These are phyloP conservation scores for Ottelia alismoides DNA, from an alignment of 106 monocot species.

Conservation along the genomic window DNA sequence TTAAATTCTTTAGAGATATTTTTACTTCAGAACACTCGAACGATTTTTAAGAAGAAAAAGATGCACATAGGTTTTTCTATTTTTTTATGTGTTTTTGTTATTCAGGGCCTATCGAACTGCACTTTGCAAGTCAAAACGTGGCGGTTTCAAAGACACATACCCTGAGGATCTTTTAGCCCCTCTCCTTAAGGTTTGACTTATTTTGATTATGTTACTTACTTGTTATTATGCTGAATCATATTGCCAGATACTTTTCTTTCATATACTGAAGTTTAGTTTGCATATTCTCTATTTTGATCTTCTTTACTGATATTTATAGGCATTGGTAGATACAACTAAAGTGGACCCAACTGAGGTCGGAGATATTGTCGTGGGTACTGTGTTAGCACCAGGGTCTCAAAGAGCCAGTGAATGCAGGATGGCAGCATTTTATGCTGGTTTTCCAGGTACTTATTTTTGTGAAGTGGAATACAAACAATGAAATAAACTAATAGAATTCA, in stretches of 20 bases:
- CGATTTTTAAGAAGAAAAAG: too few species aligned
- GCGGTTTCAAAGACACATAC: conserved; percentile 27
- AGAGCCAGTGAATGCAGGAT: conserved; percentile 18
- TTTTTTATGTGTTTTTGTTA: neutral
- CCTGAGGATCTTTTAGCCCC: conserved; percentile 24
- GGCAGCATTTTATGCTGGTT: conserved; percentile 18
- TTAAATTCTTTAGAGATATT: too few species aligned
- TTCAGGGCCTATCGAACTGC: conserved; percentile 24
- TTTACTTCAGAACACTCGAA: too few species aligned
- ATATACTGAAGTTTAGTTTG: too few species aligned
- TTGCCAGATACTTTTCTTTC: too few species aligned
- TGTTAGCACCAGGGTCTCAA: conserved; percentile 14
- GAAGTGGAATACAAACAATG: neutral
- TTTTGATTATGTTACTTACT: neutral
- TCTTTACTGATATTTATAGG: conserved; percentile 3
- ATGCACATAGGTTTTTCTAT: neutral
- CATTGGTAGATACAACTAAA: conserved; percentile 9
- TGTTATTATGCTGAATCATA: too few species aligned
- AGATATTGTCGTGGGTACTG: conserved; percentile 17
- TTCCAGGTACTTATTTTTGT: conserved; percentile 7
- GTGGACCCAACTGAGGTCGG: conserved; percentile 14
- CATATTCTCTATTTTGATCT: too few species aligned
- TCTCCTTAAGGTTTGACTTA: conserved; percentile 17
- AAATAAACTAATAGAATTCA: too few species aligned
- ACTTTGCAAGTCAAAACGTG: conserved; percentile 27